These are phyloP conservation scores for Xylariaceae sp. DNA, from an alignment of 2,329 filamentous ascomycete species.

Conservation along the genomic window DNA sequence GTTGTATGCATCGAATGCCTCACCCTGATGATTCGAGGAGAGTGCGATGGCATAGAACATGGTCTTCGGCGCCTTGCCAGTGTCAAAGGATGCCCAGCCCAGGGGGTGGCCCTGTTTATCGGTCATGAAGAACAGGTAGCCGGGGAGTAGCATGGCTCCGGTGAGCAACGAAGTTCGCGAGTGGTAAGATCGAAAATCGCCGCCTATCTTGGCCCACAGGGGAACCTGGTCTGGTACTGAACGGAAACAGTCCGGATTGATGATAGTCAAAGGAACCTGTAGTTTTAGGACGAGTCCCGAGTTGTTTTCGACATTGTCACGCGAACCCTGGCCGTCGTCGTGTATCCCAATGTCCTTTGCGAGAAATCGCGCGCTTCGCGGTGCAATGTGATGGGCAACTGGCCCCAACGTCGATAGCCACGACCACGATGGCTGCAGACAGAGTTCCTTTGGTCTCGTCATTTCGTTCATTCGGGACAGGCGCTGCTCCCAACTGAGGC, in stretches of 20 bases:
- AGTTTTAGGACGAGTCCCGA: neutral
- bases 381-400: neutral
- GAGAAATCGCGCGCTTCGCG: neutral
- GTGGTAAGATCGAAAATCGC: neutral
- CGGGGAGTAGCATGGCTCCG: neutral
- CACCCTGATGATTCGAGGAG: neutral
- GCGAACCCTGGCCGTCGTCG: neutral
- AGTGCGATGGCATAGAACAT: neutral
- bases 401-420: neutral
- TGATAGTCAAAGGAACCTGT: neutral
- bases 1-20: neutral
- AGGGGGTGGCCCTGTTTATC: neutral
- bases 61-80: neutral
- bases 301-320: neutral
- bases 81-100: neutral
- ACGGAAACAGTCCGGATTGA: neutral
- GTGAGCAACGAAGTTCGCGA: neutral
- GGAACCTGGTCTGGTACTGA: neutral
- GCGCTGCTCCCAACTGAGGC: neutral
- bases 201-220: neutral
- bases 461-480: neutral
- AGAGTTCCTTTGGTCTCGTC: neutral
- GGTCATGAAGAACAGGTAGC: neutral
- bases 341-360: neutral
- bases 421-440: neutral